These are phyloP conservation scores for Apophysomyces ossiformis DNA, from an alignment of 371 early-diverging fungal genomes.

Conservation along the genomic window DNA sequence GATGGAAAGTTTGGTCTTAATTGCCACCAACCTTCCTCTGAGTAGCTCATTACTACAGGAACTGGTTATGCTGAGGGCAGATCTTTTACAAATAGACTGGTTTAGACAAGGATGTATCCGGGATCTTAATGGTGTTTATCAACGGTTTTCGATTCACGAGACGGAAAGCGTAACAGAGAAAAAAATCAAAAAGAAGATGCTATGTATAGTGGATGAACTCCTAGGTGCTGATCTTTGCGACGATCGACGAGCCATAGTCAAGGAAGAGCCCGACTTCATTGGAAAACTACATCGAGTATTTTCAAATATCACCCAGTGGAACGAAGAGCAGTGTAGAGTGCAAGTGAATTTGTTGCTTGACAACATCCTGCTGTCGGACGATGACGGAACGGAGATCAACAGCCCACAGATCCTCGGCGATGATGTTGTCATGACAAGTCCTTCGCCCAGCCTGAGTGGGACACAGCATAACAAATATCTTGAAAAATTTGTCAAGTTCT, in stretches of 20 bases:
- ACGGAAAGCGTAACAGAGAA: constrained; percentile 33
- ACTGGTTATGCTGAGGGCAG: constrained; percentile 42
- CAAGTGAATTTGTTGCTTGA: constrained; percentile 62
- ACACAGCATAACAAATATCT: constrained; percentile 38
- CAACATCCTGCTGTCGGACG: constrained; percentile 51
- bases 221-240: constrained; percentile 34
- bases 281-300: constrained; percentile 56
- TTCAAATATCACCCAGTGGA: constrained; percentile 62
- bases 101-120: constrained; percentile 52
- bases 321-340: constrained; percentile 63
- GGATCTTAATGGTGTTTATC: constrained; percentile 50
- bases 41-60: constrained; percentile 48
- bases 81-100: constrained; percentile 45
- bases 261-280: constrained; percentile 39
- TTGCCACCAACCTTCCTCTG: constrained; percentile 43
- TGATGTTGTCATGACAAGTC: constrained; percentile 21
- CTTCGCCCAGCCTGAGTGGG: constrained; percentile 13
- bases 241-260: constrained; percentile 24
- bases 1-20: constrained; percentile 39
- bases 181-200: constrained; percentile 47
- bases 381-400: constrained; percentile 23
- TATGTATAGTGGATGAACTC: constrained; percentile 47
- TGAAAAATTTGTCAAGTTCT: constrained; percentile 57
- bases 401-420: constrained; percentile 9
- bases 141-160: constrained; percentile 44